phyloP scores from a whole-genome alignment of 2,329 filamentous ascomycete genomes.

The Ophiostoma australiae region DNA sequence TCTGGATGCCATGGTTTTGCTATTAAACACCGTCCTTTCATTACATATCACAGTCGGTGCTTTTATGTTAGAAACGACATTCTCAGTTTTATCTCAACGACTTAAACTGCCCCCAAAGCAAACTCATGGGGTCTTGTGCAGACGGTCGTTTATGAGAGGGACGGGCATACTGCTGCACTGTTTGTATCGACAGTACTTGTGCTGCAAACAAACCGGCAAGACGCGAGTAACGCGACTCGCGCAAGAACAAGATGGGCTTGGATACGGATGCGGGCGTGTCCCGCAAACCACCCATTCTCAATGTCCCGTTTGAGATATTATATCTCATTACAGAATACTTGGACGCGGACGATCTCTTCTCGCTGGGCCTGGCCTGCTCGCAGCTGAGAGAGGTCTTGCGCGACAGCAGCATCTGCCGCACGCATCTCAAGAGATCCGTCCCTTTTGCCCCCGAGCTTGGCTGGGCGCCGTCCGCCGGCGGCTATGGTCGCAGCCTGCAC shows the following conservation, averaged over 20 bases:
- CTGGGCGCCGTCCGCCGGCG: neutral
- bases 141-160: neutral
- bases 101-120: neutral
- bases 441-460: slow-evolving; percentile 17
- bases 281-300: neutral
- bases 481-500: slow-evolving; percentile 52
- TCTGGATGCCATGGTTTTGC: neutral
- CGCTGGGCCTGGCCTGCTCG: neutral
- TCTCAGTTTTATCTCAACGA: neutral
- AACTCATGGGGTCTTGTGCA: neutral
- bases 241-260: neutral
- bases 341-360: neutral
- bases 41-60: neutral
- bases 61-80: neutral
- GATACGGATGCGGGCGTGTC: neutral
- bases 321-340: neutral
- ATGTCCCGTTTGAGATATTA: neutral
- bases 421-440: neutral
- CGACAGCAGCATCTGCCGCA: slow-evolving; percentile 25
- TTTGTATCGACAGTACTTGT: no score
- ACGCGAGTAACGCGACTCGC: no score
- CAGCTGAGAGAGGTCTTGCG: neutral
- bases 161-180: neutral
- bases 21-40: neutral
- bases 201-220: no score